Percentiles rank a stretch among this genome's conserved stretches.
These are phyloP conservation scores for Leccinum subgranulosum DNA, from an alignment of 768 basidiomycete genomes.

Conservation along the genomic window DNA sequence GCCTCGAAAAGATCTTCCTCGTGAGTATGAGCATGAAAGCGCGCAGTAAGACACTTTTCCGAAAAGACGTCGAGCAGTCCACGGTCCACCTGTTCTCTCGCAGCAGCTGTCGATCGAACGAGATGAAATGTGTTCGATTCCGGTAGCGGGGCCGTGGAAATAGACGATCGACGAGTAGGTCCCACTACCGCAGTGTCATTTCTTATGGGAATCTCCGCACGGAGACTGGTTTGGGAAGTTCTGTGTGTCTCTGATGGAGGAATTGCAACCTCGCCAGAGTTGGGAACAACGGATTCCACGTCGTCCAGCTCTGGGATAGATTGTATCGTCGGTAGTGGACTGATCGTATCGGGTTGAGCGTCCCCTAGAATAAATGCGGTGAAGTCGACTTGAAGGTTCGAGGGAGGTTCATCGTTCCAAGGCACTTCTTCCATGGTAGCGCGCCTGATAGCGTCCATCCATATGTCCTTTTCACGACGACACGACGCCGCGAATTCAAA, in stretches of 20 bases:
- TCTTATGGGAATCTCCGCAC: conserved; percentile 17
- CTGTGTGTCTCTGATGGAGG: conserved; percentile 1
- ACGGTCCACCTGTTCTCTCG: conserved; percentile 71
- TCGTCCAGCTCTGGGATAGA: conserved; percentile 50
- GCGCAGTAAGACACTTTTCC: conserved; percentile 62
- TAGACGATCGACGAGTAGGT: conserved; percentile 58
- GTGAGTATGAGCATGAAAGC: conserved; percentile 59
- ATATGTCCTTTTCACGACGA: conserved; percentile 79
- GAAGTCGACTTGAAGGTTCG: conserved; percentile 54
- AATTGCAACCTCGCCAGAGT: conserved; percentile 1
- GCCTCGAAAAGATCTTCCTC: conserved; percentile 64
- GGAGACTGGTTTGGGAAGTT: conserved; percentile 20
- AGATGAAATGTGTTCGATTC: conserved; percentile 57
- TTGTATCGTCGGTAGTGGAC: conserved; percentile 50
- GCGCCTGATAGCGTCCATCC: conserved; percentile 68
- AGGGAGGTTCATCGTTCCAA: conserved; percentile 61
- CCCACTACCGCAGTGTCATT: conserved; percentile 15
- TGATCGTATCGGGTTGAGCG: conserved; percentile 39
- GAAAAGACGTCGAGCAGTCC: conserved; percentile 81
- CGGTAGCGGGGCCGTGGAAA: conserved; percentile 47
- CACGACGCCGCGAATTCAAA: conserved; percentile 89
- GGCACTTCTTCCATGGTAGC: conserved; percentile 40
- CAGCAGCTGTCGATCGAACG: conserved; percentile 61
- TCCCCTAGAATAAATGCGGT: conserved; percentile 36
- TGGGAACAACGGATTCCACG: conserved; percentile 6